Evolutionary conservation across 2,329 filamentous ascomycete genomes (phyloP).

Genomic region (Harringtonia aguacate): DNA sequence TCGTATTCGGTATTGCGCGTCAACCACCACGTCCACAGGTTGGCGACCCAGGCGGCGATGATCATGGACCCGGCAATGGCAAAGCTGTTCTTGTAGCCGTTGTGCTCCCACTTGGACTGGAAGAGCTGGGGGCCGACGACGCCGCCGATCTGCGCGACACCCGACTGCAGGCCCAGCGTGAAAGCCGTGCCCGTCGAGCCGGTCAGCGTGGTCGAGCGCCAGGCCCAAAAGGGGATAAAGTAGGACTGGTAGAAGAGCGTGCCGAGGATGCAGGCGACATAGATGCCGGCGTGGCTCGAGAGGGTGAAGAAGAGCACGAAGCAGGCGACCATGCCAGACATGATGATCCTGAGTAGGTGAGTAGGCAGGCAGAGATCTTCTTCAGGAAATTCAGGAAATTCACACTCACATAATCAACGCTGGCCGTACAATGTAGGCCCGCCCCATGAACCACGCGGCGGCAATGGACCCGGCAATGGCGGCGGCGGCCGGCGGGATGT

Average conservation of each 20-base stretch:
- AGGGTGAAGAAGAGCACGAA: constrained; percentile 25
- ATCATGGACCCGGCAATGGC: constrained; percentile 15
- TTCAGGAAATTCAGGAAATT: neutral
- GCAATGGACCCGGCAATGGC: constrained; percentile 1
- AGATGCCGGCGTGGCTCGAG: constrained; percentile 25
- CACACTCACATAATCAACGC: neutral
- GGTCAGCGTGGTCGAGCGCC: constrained; percentile 28
- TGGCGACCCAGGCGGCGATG: constrained; percentile 15
- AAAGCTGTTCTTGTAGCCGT: constrained; percentile 18
- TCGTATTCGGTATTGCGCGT: constrained; percentile 16
- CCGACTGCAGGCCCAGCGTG: constrained; percentile 29
- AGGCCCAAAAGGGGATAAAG: constrained; percentile 35
- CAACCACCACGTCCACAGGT: constrained; percentile 16
- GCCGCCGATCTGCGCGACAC: constrained; percentile 32
- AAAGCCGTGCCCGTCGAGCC: constrained; percentile 33
- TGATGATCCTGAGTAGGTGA: neutral
- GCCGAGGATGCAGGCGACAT: constrained; percentile 31
- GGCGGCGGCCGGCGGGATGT: neutral
- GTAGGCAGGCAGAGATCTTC: neutral
- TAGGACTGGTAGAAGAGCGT: constrained; percentile 30
- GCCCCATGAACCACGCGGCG: neutral
- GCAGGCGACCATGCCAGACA: constrained; percentile 23
- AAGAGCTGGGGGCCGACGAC: constrained; percentile 21
- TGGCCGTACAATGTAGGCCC: constrained; percentile 1
- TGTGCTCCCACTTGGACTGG: constrained; percentile 26